Percentiles rank a stretch among this genome's conserved stretches.
phyloP scores from a whole-genome alignment of 208 protist species.

The Acanthamoeba sp. region DNA sequence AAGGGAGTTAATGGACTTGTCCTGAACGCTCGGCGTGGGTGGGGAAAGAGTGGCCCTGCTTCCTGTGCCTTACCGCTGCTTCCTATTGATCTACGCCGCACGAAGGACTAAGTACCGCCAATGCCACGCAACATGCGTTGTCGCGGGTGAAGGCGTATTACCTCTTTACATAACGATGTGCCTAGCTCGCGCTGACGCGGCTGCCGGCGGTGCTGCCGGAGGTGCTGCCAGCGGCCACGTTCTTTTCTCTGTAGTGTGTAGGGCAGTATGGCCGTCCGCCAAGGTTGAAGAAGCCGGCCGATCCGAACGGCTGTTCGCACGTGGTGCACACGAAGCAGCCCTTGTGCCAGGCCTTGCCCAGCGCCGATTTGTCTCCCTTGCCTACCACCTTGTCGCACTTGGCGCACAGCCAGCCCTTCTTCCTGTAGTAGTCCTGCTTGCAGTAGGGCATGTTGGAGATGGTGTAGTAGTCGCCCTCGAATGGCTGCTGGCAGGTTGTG shows the following conservation, averaged over 20 bases:
- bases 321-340: conserved; percentile 73
- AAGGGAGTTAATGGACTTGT: no score
- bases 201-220: not conserved
- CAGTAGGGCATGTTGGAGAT: conserved; percentile 32
- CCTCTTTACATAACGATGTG: no score
- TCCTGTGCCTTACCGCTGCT: no score
- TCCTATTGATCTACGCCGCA: no score
- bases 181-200: no score
- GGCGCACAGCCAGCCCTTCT: conserved; percentile 75
- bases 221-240: not conserved
- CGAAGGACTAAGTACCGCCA: no score
- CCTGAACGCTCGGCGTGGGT: no score
- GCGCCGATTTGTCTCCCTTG: conserved; percentile 64
- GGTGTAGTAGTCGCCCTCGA: conserved; percentile 69
- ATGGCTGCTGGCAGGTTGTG: conserved; percentile 54
- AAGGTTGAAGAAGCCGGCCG: conserved; percentile 71
- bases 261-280: conserved; percentile 60
- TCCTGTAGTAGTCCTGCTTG: conserved; percentile 71
- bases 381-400: conserved; percentile 65
- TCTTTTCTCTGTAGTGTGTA: conserved; percentile 45
- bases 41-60: no score
- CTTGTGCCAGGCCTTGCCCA: conserved; percentile 74
- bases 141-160: no score
- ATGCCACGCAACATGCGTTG: no score
- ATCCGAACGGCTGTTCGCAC: conserved; percentile 59